Evolutionary conservation across 2,329 filamentous ascomycete genomes (phyloP).

Genomic region (Stagonosporopsis cucurbitacearum): DNA sequence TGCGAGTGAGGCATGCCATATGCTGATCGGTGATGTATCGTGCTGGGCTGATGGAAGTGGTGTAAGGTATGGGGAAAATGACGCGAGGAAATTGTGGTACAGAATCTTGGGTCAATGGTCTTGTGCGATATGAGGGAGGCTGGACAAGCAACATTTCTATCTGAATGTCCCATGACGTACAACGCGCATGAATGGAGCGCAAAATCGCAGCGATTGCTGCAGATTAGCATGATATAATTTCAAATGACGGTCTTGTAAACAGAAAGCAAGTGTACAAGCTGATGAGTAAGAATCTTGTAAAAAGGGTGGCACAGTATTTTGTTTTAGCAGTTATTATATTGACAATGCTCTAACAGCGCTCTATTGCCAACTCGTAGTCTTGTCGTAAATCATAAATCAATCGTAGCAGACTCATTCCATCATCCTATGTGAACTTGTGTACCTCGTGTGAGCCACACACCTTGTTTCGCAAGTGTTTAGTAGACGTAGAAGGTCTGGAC

Average conservation of each 20-base stretch:
- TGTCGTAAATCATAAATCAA: constrained; percentile 7
- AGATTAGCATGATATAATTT: too few relatives aligned
- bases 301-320: not conserved
- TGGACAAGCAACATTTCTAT: not conserved
- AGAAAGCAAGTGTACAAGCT: too few relatives aligned
- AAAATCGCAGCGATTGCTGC: too few relatives aligned
- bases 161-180: not conserved
- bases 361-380: not conserved
- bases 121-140: not conserved
- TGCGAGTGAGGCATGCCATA: not conserved
- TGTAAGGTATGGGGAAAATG: not conserved
- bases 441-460: not conserved
- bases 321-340: constrained; percentile 1
- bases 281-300: not conserved
- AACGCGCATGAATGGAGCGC: too few relatives aligned
- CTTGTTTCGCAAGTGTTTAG: not conserved
- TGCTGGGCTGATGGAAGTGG: constrained; percentile 1
- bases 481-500: constrained; percentile 29
- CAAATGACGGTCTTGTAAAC: too few relatives aligned
- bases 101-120: not conserved
- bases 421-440: too few relatives aligned
- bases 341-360: not conserved
- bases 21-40: not conserved
- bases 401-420: not conserved
- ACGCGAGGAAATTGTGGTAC: not conserved